Conservation (phyloP, 2,329 filamentous ascomycete species). For the Ascochyta pisi region DNA sequence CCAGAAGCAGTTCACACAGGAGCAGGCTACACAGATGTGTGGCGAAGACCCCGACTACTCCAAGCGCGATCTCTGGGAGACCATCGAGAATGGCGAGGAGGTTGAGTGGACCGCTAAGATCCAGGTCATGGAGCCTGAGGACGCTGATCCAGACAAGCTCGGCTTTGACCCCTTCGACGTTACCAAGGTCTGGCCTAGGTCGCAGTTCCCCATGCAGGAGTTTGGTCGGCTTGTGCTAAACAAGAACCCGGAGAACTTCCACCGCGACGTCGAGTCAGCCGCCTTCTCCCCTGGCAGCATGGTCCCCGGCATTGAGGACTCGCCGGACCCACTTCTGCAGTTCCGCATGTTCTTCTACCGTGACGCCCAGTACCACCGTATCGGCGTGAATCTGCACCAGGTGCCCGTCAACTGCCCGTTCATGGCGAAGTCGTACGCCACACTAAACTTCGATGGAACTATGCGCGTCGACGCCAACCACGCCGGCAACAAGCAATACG, state of each 20-base stretch:
- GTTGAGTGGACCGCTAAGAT: constrained; percentile 55
- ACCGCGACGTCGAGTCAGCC: constrained; percentile 49
- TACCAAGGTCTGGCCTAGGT: constrained; percentile 61
- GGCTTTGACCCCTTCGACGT: constrained; percentile 62
- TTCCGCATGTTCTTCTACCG: constrained; percentile 40
- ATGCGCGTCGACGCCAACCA: constrained; percentile 59
- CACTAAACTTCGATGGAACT: constrained; percentile 59
- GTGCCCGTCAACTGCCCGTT: constrained; percentile 56
- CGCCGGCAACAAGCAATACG: constrained; percentile 59
- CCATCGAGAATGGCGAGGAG: constrained; percentile 52
- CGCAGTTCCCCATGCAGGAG: constrained; percentile 57
- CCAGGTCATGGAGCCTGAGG: constrained; percentile 56
- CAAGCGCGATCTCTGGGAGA: constrained; percentile 56
- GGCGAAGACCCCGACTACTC: constrained; percentile 61
- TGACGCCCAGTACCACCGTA: constrained; percentile 60
- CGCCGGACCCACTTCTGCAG: constrained; percentile 29
- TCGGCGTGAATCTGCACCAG: constrained; percentile 61
- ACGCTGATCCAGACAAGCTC: constrained; percentile 57
- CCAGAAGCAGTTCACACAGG: constrained; percentile 56
- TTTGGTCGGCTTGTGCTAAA: constrained; percentile 60
- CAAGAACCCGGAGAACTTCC: constrained; percentile 62
- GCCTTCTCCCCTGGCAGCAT: constrained; percentile 59
- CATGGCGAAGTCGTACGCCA: constrained; percentile 56
- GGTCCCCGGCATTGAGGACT: constrained; percentile 59
- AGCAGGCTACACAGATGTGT: constrained; percentile 54